Base-by-base conservation (phyloP, 169 alveolate genomes). In the Eimeria falciformis region DNA sequence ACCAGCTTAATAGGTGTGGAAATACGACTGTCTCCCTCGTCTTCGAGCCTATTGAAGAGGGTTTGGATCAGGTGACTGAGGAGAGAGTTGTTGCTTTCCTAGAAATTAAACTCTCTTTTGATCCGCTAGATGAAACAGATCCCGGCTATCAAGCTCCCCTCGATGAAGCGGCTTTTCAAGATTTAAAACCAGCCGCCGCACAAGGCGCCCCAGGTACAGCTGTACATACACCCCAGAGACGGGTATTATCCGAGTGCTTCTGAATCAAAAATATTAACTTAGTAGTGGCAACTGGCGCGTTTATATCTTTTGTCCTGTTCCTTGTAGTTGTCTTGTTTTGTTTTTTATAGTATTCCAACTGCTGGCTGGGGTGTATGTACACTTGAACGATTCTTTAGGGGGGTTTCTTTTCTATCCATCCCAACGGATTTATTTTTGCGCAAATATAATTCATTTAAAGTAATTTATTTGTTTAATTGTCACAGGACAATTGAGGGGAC, bases 81-180 rank as follows among this genome's bases (percentile, higher is more conserved):
- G 93, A 92, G 45, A 94, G 96, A 65, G 91, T 92, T 12, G 97
- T 96, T 9, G 93, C 97, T 0, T 95, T 93, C 91, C 89, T 96
- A 29, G 97, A 95, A 73, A 96, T 96, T 47, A 88, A 82, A 53
- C 83, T 96, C 53, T 93, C 97, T n/a, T 89, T 87, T 53, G 95
- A 93, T 9, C 95, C 92, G n/a, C 92, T 95, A 65, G 95, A 93
- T 73, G 84, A 68, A n/a, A 79, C 93, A 18, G 94, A 86, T 43
- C 93, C 95, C 23, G 98, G 98, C 9, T 96, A 96, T 71, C 97
- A 96, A 91, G 86, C 94, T 56, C 98, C 98, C 12, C 91, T 95
- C 25, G 96, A 94, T 81, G 96, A 95, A 33, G 84, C 92, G 79
- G 92, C 94, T 55, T 96, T 96, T 45, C 91, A 96, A 78, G 97